Conservation (phyloP, 768 basidiomycete species). For the Boletus rex-veris region DNA sequence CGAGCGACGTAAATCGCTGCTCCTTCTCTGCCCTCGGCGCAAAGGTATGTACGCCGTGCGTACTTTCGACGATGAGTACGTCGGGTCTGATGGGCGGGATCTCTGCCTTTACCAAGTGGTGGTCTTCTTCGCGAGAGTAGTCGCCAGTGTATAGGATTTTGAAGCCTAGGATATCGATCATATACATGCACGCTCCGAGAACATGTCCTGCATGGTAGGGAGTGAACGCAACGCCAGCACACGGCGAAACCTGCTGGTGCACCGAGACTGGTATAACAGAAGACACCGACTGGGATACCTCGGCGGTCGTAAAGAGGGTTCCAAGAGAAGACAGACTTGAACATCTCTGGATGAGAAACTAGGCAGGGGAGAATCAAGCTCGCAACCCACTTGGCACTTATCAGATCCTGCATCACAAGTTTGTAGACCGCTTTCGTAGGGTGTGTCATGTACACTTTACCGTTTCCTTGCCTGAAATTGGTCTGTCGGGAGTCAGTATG, state of each 20-base stretch:
- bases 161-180: constrained; percentile 92
- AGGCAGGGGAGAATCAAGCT: neutral
- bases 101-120: constrained; percentile 94
- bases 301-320: constrained; percentile 69
- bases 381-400: constrained; percentile 74
- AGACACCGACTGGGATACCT: constrained; percentile 75
- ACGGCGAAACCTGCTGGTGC: constrained; percentile 86
- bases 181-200: constrained; percentile 94
- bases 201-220: constrained; percentile 98
- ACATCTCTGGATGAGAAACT: neutral
- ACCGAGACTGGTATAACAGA: constrained; percentile 85
- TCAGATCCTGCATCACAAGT: constrained; percentile 97
- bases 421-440: constrained; percentile 97
- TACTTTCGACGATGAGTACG: constrained; percentile 95
- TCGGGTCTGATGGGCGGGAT: constrained; percentile 87
- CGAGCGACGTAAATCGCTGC: constrained; percentile 79
- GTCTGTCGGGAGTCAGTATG: constrained; percentile 51
- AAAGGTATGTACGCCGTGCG: constrained; percentile 89
- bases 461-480: constrained; percentile 94
- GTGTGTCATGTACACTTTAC: constrained; percentile 99
- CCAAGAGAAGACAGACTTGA: constrained; percentile 61
- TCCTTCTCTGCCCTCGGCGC: constrained; percentile 89
- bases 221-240: constrained; percentile 88
- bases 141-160: constrained; percentile 96
- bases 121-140: constrained; percentile 94